Conservation (phyloP, 148 eudicot genomes). For the Rhododendron henanense region DNA sequence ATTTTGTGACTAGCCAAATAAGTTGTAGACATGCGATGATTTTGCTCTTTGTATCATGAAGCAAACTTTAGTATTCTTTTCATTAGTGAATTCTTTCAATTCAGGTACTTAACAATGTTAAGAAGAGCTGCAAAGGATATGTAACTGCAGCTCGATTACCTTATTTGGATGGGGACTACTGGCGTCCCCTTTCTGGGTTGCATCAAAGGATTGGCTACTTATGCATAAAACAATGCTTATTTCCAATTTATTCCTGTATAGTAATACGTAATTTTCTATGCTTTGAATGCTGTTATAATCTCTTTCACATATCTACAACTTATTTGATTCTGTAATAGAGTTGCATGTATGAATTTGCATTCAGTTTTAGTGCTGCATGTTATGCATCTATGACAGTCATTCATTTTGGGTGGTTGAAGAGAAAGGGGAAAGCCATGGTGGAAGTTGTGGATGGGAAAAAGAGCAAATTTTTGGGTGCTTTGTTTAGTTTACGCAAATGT, state of each 20-base stretch:
- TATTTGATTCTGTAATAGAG: too few species aligned
- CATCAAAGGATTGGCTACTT: constrained; percentile 78
- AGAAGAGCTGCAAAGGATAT: constrained; percentile 79
- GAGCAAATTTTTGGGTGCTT: too few species aligned
- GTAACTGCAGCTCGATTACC: constrained; percentile 96
- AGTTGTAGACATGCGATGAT: not conserved
- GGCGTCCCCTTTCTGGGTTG: constrained; percentile 80
- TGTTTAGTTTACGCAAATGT: too few species aligned
- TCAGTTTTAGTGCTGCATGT: too few species aligned
- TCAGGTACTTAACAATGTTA: constrained; percentile 89
- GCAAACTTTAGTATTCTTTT: not conserved
- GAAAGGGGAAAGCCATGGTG: too few species aligned
- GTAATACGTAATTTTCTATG: not conserved
- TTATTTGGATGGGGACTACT: constrained; percentile 94
- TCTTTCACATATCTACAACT: too few species aligned
- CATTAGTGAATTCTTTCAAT: not conserved
- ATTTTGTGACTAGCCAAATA: constrained; percentile 19
- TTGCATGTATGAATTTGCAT: too few species aligned
- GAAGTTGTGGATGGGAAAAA: too few species aligned
- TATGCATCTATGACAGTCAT: too few species aligned
- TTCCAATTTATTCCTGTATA: not conserved
- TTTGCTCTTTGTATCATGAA: not conserved
- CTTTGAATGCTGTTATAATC: not conserved
- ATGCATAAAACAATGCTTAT: constrained; percentile 70
- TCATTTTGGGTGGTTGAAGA: too few species aligned